Conservation (phyloP, 2,329 filamentous ascomycete genomes). For the Pseudocercospora macadamiae region DNA sequence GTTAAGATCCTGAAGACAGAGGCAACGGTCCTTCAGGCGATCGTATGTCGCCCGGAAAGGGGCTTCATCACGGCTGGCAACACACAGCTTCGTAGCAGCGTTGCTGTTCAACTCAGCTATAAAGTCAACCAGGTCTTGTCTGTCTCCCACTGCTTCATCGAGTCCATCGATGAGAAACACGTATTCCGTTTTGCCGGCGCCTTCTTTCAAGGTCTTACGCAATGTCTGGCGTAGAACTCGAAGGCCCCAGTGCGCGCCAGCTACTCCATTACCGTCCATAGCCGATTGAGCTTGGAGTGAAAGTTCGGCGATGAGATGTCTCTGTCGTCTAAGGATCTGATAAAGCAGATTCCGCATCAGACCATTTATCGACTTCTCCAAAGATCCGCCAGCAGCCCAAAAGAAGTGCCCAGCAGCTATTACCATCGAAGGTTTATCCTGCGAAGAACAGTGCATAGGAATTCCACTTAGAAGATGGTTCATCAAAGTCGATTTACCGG, state of each 20-base stretch:
- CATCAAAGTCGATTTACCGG: constrained; percentile 16
- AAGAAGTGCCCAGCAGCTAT: not conserved
- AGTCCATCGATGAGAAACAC: not conserved
- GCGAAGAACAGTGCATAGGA: not conserved
- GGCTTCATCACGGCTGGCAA: not conserved
- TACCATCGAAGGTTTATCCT: not conserved
- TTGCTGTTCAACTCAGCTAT: not conserved
- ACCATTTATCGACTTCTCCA: not conserved
- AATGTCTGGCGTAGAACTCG: not conserved
- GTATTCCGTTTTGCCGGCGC: not conserved
- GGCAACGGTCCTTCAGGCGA: not conserved
- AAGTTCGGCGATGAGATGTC: not conserved
- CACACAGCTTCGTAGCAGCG: not conserved
- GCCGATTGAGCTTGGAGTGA: not conserved
- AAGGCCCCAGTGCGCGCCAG: not conserved
- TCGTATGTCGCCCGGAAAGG: not conserved
- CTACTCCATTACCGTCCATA: not conserved
- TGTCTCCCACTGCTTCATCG: not conserved
- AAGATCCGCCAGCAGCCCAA: not conserved
- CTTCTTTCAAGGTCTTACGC: not conserved
- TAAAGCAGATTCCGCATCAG: not conserved
- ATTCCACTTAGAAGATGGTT: not conserved
- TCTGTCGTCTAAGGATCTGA: not conserved
- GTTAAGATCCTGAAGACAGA: not conserved
- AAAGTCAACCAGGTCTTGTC: not conserved